Conservation (phyloP, 345 rosid species). For the Nasturtium officinale region DNA sequence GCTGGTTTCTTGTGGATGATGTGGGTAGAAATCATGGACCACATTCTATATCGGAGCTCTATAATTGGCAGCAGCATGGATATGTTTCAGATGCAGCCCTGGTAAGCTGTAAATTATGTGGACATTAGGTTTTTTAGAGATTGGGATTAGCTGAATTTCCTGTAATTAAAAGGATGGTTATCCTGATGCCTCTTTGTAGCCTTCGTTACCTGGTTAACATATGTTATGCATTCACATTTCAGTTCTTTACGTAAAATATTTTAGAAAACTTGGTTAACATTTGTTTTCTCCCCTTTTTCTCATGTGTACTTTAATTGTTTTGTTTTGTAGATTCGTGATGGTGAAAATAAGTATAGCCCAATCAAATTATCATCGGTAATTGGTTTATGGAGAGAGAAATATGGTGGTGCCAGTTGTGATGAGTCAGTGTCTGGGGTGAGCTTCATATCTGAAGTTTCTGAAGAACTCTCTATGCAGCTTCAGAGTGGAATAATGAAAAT, state of each 20-base stretch:
- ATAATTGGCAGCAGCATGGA: conserved; percentile 66
- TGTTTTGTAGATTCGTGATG: conserved; percentile 67
- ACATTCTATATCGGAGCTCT: conserved; percentile 65
- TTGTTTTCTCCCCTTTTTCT: conserved; percentile 8
- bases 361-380: conserved; percentile 56
- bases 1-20: conserved; percentile 83
- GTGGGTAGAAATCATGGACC: conserved; percentile 80
- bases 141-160: conserved; percentile 4
- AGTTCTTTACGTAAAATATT: conserved; percentile 1
- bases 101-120: conserved; percentile 49
- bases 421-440: conserved; percentile 42
- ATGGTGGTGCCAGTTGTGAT: conserved; percentile 37
- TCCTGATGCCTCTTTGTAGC: conserved; percentile 10
- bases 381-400: conserved; percentile 55
- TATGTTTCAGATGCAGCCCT: conserved; percentile 59
- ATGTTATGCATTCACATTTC: background rate
- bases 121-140: background rate
- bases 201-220: conserved; percentile 6
- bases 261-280: conserved; percentile 11
- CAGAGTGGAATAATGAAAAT: conserved; percentile 76
- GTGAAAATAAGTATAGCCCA: conserved; percentile 58
- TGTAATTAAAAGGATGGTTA: background rate
- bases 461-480: conserved; percentile 74
- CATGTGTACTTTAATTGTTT: conserved; percentile 6
- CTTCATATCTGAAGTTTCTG: conserved; percentile 63